Conservation (phyloP, 2,329 filamentous ascomycete genomes). For the Pseudopithomyces maydicus region DNA sequence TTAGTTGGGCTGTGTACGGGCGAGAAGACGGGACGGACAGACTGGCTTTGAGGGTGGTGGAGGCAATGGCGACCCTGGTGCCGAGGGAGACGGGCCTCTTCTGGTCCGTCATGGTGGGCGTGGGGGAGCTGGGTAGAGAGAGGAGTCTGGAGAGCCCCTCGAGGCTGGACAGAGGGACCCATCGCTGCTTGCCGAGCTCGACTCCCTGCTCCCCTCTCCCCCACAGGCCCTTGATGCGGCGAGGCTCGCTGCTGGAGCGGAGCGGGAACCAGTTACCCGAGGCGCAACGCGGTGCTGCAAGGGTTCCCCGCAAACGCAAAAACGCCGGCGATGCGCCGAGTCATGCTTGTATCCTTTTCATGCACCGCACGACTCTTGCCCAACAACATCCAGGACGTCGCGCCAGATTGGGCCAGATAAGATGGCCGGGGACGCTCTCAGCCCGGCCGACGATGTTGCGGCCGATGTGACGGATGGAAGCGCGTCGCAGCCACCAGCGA, state of each 20-base stretch:
- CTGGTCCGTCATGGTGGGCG: conserved; percentile 30
- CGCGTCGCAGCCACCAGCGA: conserved; percentile 19
- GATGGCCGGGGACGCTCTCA: conserved; percentile 19
- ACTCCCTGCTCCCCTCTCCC: not conserved
- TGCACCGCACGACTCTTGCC: conserved; percentile 8
- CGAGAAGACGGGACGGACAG: conserved; percentile 9
- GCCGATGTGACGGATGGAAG: conserved; percentile 12
- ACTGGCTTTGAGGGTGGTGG: conserved; percentile 37
- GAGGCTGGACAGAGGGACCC: no score
- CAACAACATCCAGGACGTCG: not conserved
- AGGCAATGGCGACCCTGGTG: conserved; percentile 41
- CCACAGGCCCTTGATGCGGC: not conserved
- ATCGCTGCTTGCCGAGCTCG: not conserved
- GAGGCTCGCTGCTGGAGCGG: not conserved
- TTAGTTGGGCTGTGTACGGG: not conserved
- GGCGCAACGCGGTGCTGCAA: not conserved
- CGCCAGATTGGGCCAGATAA: conserved; percentile 7
- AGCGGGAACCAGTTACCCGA: not conserved
- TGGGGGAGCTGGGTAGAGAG: not conserved
- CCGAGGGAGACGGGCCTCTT: conserved; percentile 15
- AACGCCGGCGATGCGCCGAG: not conserved
- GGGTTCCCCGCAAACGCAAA: not conserved
- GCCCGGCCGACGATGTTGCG: conserved; percentile 11
- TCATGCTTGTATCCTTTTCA: not conserved
- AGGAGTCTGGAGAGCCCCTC: not conserved